Evolutionary conservation across 345 rosid species (phyloP).

Genomic region (Eucalyptus globulus): DNA sequence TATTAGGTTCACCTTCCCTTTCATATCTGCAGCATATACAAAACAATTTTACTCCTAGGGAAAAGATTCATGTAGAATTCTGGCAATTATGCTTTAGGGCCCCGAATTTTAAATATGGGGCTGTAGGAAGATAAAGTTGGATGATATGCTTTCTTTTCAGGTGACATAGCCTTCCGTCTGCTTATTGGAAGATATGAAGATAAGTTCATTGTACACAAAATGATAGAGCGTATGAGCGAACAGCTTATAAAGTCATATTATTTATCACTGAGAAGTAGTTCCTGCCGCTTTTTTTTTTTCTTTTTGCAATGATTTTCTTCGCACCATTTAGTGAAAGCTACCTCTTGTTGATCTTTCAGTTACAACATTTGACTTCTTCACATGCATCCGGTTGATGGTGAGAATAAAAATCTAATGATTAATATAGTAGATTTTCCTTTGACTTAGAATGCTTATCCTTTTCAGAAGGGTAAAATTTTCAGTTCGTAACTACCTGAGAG

Average conservation of each 20-base stretch:
- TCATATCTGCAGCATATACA: constrained; percentile 40
- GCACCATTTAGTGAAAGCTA: background rate
- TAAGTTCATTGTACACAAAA: background rate
- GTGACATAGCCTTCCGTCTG: background rate
- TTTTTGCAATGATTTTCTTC: background rate
- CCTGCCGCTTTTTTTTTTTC: background rate
- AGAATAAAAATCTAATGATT: background rate
- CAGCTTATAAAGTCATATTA: background rate
- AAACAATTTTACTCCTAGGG: background rate
- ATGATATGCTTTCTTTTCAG: background rate
- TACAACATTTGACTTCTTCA: background rate
- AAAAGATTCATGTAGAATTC: background rate
- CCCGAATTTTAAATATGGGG: background rate
- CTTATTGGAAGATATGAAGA: background rate
- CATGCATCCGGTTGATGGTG: background rate
- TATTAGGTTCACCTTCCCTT: constrained; percentile 79
- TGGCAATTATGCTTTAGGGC: background rate
- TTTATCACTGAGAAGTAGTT: background rate
- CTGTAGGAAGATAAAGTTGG: background rate
- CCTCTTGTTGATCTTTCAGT: background rate
- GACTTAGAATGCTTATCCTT: background rate
- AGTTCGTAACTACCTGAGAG: background rate
- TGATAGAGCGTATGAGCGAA: background rate
- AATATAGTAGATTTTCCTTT: background rate
- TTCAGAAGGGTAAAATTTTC: background rate